Conservation (phyloP, 306 rosid species). For the Urtica urens region DNA sequence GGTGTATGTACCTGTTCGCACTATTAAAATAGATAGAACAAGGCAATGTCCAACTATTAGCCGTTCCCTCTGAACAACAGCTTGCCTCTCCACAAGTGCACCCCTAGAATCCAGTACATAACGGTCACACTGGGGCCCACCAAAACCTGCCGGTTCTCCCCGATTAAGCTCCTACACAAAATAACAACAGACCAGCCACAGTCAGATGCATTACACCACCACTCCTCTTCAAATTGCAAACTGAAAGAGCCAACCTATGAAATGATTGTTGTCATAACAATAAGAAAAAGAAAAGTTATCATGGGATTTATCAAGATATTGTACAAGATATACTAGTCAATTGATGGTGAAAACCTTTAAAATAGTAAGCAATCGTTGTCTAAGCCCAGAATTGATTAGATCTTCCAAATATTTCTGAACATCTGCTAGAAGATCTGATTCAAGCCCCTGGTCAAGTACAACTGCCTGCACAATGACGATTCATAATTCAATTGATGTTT, state of each 20-base stretch:
- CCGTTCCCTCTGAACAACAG: constrained; percentile 85
- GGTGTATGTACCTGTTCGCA: constrained; percentile 53
- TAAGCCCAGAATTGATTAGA: constrained; percentile 64
- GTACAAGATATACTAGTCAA: not conserved
- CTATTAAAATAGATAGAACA: constrained; percentile 67
- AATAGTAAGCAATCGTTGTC: constrained; percentile 73
- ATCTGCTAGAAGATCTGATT: constrained; percentile 57
- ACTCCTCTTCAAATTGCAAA: not conserved
- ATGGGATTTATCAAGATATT: not conserved
- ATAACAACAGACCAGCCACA: not conserved
- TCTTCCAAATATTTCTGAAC: constrained; percentile 79
- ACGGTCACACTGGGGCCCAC: constrained; percentile 81
- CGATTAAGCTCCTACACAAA: constrained; percentile 70
- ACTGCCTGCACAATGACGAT: constrained; percentile 51
- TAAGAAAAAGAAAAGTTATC: not conserved
- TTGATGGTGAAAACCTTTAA: constrained; percentile 60
- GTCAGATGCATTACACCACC: not conserved
- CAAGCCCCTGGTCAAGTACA: constrained; percentile 92
- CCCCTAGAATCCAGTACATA: constrained; percentile 89
- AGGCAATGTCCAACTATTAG: constrained; percentile 90
- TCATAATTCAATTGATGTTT: not conserved
- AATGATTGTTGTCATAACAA: too few relatives aligned
- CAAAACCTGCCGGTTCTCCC: constrained; percentile 91
- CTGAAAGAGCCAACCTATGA: too few relatives aligned
- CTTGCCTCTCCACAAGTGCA: constrained; percentile 84